Base-by-base conservation (phyloP, 192 early-diverging fungal species). In the Geranomyces michiganensis region DNA sequence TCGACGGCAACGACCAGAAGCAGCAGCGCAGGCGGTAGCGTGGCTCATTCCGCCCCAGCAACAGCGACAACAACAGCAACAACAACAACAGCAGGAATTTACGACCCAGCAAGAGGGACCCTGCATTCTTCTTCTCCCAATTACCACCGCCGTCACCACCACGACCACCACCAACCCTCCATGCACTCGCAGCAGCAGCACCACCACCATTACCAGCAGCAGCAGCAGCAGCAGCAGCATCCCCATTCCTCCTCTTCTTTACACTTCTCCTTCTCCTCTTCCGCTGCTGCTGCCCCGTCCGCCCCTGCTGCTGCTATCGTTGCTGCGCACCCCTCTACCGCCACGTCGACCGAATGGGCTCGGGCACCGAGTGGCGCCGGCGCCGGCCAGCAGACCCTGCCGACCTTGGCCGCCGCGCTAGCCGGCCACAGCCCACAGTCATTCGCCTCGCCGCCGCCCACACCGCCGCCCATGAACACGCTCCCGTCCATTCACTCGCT, bases 401-500 rank as follows among this genome's bases (percentile, higher is more conserved):
- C 68, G 27, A n/a, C 68, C n/a, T 27, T 70, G 56, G 68, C 68
- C 7, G 56, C 68, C 15, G 68, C 68, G 19, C 36, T 70, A 0
- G 68, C 68, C 44, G 68, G 68, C 15, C 68, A 70, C 21, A 33
- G 45, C 58, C 58, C 58, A 7, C 56, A 58, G 15, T 46, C 68
- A 10, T 70, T 70, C 32, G 68, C 68, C 29, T 70, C 68, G 9
- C 68, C 68, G 10, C 68, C 68, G 19, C 68, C 59, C 43, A 70
- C 68, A 2, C 68, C 68, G 8, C 67, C 67, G 10, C 67, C 67
- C n/a, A 36, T 36, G 51, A 49, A 68, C 29, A 56, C 67, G 29
- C 53, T 68, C 10, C 67, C 67, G 27, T 48, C 67, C 33, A 68
- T 68, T n/a, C 67, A 68, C n/a, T 56, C 51, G 17, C 67, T 68